Conservation (phyloP, 2,329 filamentous ascomycete genomes). For the Tetracladium maxilliforme region DNA sequence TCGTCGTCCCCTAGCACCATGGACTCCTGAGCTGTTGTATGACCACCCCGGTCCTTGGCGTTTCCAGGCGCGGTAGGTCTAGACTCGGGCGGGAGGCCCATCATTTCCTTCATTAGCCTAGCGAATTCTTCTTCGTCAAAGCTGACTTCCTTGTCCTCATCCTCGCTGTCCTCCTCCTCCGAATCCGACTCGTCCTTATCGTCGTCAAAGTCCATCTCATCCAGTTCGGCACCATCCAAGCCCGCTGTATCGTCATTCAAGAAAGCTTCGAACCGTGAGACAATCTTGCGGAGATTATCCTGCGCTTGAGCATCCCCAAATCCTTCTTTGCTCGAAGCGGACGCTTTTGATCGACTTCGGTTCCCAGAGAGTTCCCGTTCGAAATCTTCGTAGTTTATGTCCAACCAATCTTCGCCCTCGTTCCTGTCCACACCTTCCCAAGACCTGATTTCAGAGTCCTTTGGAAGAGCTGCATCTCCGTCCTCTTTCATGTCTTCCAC, state of each 20-base stretch:
- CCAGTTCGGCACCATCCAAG: constrained; percentile 59
- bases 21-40: constrained; percentile 4
- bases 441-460: constrained; percentile 51
- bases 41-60: too few relatives aligned
- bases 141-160: constrained; percentile 60
- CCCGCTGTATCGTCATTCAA: constrained; percentile 75
- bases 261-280: constrained; percentile 85
- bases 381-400: constrained; percentile 83
- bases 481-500: constrained; percentile 51
- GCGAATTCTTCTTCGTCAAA: constrained; percentile 80
- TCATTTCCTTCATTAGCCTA: constrained; percentile 83
- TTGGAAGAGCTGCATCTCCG: constrained; percentile 38
- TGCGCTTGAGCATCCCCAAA: constrained; percentile 56
- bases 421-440: constrained; percentile 53
- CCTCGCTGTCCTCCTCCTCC: constrained; percentile 38
- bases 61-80: constrained; percentile 1
- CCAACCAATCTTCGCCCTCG: constrained; percentile 81
- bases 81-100: constrained; percentile 41
- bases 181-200: constrained; percentile 32
- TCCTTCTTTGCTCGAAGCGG: constrained; percentile 13
- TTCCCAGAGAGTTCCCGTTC: constrained; percentile 58
- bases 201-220: constrained; percentile 50
- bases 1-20: constrained; percentile 22
- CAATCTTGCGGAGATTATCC: constrained; percentile 75
- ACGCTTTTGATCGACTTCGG: constrained; percentile 19